Evolutionary conservation across 2,329 filamentous ascomycete species (phyloP).

Genomic region (Ophioceras dolichostomum): DNA sequence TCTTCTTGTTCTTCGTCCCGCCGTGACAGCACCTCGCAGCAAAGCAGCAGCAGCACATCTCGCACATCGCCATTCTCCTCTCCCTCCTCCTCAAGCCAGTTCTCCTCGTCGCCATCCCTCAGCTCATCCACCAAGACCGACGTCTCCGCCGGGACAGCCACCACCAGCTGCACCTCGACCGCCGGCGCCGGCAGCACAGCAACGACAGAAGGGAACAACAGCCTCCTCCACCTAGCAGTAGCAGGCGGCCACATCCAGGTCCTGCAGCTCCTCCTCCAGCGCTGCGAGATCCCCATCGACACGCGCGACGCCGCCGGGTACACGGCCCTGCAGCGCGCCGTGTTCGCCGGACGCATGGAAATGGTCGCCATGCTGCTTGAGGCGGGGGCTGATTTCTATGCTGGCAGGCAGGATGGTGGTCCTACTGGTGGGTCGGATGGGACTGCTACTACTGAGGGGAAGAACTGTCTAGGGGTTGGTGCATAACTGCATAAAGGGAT

Average conservation of each 20-base stretch:
- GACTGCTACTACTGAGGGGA: too few relatives aligned
- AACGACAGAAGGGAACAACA: background rate
- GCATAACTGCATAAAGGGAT: too few relatives aligned
- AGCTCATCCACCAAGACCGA: background rate
- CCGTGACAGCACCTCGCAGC: background rate
- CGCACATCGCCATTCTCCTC: slow-evolving; percentile 1
- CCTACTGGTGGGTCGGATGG: too few relatives aligned
- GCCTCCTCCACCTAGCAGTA: slow-evolving; percentile 2
- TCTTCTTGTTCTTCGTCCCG: too few relatives aligned
- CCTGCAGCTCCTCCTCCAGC: slow-evolving; percentile 3
- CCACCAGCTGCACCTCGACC: too few relatives aligned
- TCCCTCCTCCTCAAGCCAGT: slow-evolving; percentile 2
- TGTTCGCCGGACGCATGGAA: slow-evolving; percentile 3
- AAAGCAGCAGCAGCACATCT: background rate
- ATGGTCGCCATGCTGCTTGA: slow-evolving; percentile 3
- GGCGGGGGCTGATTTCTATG: slow-evolving; percentile 2
- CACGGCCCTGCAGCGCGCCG: slow-evolving; percentile 3
- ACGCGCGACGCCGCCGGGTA: slow-evolving; percentile 1
- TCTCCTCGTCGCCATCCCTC: slow-evolving; percentile 1
- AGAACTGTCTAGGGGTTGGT: too few relatives aligned
- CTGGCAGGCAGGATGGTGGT: slow-evolving; percentile 2
- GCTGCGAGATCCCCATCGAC: slow-evolving; percentile 3
- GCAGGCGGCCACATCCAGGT: slow-evolving; percentile 2
- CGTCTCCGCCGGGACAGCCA: background rate
- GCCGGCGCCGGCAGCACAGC: background rate